Percentiles rank a stretch among this genome's conserved stretches.
phyloP scores from a whole-genome alignment of 768 basidiomycete genomes.

The Kwoniella sp. region DNA sequence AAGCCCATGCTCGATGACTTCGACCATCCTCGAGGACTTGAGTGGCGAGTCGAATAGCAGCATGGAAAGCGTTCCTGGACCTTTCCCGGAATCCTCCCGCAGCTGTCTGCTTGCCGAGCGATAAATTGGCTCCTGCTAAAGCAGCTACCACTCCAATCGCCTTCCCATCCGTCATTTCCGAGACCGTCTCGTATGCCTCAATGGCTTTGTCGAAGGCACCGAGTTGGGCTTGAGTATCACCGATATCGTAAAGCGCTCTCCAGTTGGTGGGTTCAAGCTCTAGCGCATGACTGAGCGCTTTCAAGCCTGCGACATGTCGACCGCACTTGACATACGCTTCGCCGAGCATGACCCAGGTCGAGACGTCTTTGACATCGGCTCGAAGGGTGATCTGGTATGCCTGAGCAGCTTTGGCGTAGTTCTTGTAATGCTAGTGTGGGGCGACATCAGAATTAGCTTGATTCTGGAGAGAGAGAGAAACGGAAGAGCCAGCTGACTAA shows the following conservation, averaged over 20 bases:
- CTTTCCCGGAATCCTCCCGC: conserved; percentile 72
- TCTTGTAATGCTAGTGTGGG: conserved; percentile 52
- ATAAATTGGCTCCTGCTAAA: conserved; percentile 71
- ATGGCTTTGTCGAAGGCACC: conserved; percentile 78
- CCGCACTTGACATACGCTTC: conserved; percentile 89
- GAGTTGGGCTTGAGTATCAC: conserved; percentile 77
- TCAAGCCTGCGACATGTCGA: conserved; percentile 82
- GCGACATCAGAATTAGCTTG: conserved; percentile 4
- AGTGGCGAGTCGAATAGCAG: conserved; percentile 36
- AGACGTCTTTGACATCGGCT: conserved; percentile 72
- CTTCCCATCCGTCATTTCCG: conserved; percentile 60
- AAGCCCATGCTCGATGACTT: conserved; percentile 58
- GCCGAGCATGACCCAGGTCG: conserved; percentile 87
- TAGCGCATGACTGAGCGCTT: conserved; percentile 75
- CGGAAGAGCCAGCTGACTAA: conserved; percentile 57
- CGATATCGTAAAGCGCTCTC: conserved; percentile 80
- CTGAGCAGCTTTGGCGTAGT: conserved; percentile 75
- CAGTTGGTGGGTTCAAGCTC: conserved; percentile 77
- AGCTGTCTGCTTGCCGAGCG: conserved; percentile 69
- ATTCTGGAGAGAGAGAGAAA: neutral
- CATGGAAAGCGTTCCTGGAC: conserved; percentile 71
- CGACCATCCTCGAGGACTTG: conserved; percentile 27
- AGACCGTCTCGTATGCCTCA: conserved; percentile 64
- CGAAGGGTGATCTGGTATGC: conserved; percentile 84
- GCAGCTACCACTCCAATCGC: conserved; percentile 75